Evolutionary conservation across 1,284 basidiomycete species (phyloP).

Genomic region (Ceratobasidium sp.): DNA sequence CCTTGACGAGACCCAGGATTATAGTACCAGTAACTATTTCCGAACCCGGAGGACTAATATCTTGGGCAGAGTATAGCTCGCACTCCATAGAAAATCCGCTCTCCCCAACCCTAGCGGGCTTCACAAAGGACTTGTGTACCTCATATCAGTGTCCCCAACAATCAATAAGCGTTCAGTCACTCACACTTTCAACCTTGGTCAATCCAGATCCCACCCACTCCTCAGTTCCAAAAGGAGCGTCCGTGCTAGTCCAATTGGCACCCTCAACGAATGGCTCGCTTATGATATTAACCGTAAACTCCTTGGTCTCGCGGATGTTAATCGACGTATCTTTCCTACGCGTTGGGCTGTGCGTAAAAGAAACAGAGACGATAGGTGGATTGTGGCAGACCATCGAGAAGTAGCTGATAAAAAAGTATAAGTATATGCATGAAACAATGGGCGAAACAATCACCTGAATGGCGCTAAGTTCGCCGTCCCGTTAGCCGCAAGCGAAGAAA

Average conservation of each 20-base stretch:
- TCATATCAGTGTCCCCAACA: not conserved
- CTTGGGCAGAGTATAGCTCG: conserved; percentile 57
- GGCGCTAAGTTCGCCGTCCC: conserved; percentile 74
- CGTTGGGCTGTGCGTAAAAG: conserved; percentile 58
- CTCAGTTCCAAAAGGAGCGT: conserved; percentile 70
- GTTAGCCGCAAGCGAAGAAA: conserved; percentile 68
- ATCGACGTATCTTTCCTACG: conserved; percentile 70
- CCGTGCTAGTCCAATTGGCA: conserved; percentile 73
- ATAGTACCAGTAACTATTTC: conserved; percentile 64
- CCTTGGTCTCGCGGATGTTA: conserved; percentile 73
- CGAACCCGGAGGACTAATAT: conserved; percentile 39
- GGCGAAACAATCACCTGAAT: conserved; percentile 61
- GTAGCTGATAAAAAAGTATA: conserved; percentile 57
- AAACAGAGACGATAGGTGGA: conserved; percentile 74
- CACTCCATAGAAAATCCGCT: conserved; percentile 79
- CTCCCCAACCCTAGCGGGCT: conserved; percentile 74
- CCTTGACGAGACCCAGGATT: conserved; percentile 71
- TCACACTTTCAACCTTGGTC: conserved; percentile 68
- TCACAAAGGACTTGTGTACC: conserved; percentile 59
- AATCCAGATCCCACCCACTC: conserved; percentile 82
- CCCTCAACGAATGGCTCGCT: conserved; percentile 79
- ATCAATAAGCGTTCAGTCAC: conserved; percentile 52
- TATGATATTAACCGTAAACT: conserved; percentile 81
- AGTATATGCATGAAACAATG: conserved; percentile 37
- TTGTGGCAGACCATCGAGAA: conserved; percentile 71